Base-by-base conservation (phyloP, 352 stramenopile species). In the Peronospora farinosa region DNA sequence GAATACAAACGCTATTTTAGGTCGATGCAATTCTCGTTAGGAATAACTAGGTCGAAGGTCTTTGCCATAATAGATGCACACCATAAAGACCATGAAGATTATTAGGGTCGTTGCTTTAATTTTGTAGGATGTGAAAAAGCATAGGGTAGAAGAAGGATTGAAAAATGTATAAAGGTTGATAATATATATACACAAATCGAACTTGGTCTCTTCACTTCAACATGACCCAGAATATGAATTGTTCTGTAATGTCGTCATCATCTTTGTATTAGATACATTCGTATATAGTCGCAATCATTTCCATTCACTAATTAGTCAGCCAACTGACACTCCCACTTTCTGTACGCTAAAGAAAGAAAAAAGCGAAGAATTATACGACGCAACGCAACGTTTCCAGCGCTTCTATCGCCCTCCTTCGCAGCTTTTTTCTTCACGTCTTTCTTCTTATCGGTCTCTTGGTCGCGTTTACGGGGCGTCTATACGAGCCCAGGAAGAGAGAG, bases 401-500 rank as follows among this genome's bases (percentile, higher is more conserved):
- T n/a, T 37, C 2, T 4, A n/a, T 12, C 3, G 9, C 12, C 12
- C 11, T 15, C 31, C 5, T 27, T 27, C 5, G 3, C 23, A 27
- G 23, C n/a, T 7, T 6, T 7, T 27, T 27, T 7, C 23, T 5
- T 16, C 12, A 15, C 31, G 5, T n/a, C 31, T 37, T 16, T 0
- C 31, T 1, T 37, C 31, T 16, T 12, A 16, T 37, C 3, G 11
- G 31, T 15, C 31, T 37, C 12, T n/a, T 37, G 11, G 31, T 2
- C 9, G 4, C 15, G 7, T 41, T 27, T 0, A 16, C 17, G 2
- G 9, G 13, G 52, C 43, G 53, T 35, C 40, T 28, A 8, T 31
- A 60, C 39, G 25, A 60, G 59, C 47, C 36, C 12, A 21, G 30
- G 44, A 45, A 52, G 44, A 49, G 40, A 40, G 37, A 46, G 31